Evolutionary conservation across 2,329 filamentous ascomycete genomes (phyloP), one percentile per base, ranked within the genome.

Genomic region (Fusarium globosum): DNA sequence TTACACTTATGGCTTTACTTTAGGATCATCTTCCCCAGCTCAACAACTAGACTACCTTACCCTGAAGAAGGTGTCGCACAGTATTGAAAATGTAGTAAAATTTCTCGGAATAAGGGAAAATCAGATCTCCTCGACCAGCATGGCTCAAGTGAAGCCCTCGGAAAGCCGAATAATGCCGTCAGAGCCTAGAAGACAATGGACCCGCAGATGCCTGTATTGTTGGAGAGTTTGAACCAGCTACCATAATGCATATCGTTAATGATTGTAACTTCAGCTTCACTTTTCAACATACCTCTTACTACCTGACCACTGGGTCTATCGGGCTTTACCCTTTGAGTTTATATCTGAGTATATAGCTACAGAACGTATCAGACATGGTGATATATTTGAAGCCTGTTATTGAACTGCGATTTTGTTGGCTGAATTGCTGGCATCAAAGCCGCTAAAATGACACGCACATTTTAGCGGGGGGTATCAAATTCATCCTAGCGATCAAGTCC

Each of bases 391-490:
- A 23, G 26, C 35, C 61, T 39, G 30, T 43, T 28, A 39, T 43
- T 20, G n/a, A 33, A 21, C 38, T 18, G 36, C 20, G 26, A n/a
- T 33, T 46, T 38, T 65, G 21, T 42, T 14, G n/a, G 41, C 35
- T 20, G 28, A 33, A 45, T 48, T 33, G 60, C 35, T 76, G 71
- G 60, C 75, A 77, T 66, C 69, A 78, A 56, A 43, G 62, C 61
- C 76, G 57, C 76, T 78, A 78, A 78, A 78, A 78, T 76, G 74
- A 59, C 67, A 75, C 60, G 39, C 62, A 72, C 55, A 58, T 63
- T 69, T 75, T 70, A 75, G 75, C 70, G 70, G 68, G 71, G 68
- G 42, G 61, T 26, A 46, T 43, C 46, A 66, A 68, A 68, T 71
- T 71, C 41, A 74, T 64, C n/a, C 58, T 49, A 45, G 35, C 26